Conservation (phyloP, 306 rosid genomes). For the Carpinus fangiana region DNA sequence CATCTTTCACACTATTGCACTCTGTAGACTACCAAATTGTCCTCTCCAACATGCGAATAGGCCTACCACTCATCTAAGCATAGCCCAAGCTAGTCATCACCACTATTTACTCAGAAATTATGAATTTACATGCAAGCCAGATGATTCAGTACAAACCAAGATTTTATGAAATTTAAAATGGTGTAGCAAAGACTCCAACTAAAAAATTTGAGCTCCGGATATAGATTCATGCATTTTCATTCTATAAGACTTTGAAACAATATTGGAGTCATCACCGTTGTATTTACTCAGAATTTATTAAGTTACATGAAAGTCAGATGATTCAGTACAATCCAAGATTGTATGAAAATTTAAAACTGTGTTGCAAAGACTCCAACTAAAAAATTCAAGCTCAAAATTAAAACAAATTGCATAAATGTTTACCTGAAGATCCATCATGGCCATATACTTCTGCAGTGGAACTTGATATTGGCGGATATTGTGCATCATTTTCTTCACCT, state of each 20-base stretch:
- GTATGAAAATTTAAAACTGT: neutral
- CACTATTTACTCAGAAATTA: neutral
- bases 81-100: neutral
- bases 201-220: neutral
- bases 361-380: neutral
- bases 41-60: too few relatives aligned
- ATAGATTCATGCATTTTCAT: too few relatives aligned
- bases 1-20: too few relatives aligned
- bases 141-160: neutral
- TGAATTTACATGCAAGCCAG: neutral
- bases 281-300: neutral
- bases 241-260: neutral
- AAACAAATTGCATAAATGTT: constrained; percentile 10
- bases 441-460: constrained; percentile 86
- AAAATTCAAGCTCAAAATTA: constrained; percentile 2
- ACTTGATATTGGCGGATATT: constrained; percentile 75
- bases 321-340: neutral
- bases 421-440: constrained; percentile 99
- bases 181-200: neutral
- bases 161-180: neutral
- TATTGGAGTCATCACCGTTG: neutral
- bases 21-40: too few relatives aligned
- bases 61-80: too few relatives aligned
- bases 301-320: neutral
- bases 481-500: constrained; percentile 85